phyloP scores from a whole-genome alignment of 495 filamentous ascomycete genomes.

The Penicillium desertorum region DNA sequence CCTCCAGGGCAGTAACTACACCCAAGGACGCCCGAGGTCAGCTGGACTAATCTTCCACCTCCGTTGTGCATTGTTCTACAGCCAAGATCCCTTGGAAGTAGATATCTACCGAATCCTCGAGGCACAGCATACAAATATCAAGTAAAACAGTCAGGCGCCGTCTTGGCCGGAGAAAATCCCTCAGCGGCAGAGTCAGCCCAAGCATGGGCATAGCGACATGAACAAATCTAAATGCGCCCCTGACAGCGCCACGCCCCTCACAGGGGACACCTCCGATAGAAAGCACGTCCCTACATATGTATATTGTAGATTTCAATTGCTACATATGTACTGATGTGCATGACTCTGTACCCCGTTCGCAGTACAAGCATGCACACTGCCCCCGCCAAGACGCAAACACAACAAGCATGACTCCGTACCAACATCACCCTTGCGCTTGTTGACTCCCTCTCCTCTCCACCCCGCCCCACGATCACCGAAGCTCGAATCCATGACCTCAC shows the following conservation, averaged over 20 bases:
- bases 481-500: not conserved
- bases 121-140: not conserved
- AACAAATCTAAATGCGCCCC: not conserved
- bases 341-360: not conserved
- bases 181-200: not conserved
- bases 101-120: constrained; percentile 5
- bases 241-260: constrained; percentile 6
- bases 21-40: not conserved
- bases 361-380: constrained; percentile 16
- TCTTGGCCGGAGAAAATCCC: constrained; percentile 9
- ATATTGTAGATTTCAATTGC: too few relatives aligned
- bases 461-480: constrained; percentile 15
- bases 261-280: constrained; percentile 2
- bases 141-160: not conserved
- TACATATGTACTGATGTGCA: constrained; percentile 8
- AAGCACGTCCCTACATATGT: not conserved
- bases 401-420: constrained; percentile 9
- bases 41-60: not conserved
- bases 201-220: not conserved
- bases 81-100: constrained; percentile 8
- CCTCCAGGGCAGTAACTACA: not conserved
- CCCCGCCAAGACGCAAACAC: constrained; percentile 22
- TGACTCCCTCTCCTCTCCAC: constrained; percentile 17
- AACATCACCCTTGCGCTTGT: constrained; percentile 19
- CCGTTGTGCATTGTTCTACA: constrained; percentile 3